Evolutionary conservation across 768 basidiomycete species (phyloP).

Genomic region (Rhodosporidiobolus sp.): DNA sequence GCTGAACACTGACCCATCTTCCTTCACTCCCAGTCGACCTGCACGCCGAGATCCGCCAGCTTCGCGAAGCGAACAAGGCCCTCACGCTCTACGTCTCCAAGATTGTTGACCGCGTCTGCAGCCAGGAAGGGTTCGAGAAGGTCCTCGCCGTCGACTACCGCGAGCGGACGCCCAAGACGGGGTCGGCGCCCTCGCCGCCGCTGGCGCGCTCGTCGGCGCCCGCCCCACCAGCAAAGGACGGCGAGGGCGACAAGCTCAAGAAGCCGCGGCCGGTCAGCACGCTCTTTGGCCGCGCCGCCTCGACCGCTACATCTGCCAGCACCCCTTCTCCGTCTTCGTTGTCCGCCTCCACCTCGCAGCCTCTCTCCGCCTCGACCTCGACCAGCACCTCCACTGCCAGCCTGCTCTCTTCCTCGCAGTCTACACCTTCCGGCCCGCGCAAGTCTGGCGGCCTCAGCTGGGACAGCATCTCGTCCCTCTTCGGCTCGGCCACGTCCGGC

Average conservation of each 20-base stretch:
- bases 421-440: constrained; percentile 9
- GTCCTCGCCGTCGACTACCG: constrained; percentile 76
- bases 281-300: constrained; percentile 38
- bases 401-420: not conserved
- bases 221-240: constrained; percentile 1
- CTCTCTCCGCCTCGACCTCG: not conserved
- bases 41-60: constrained; percentile 31
- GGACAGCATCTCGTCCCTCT: constrained; percentile 34
- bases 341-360: not conserved
- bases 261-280: constrained; percentile 19
- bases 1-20: no score
- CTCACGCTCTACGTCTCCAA: constrained; percentile 92
- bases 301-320: no score
- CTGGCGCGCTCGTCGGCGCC: not conserved
- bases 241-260: not conserved
- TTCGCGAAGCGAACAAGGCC: constrained; percentile 53
- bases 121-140: constrained; percentile 94
- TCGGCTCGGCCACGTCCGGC: constrained; percentile 67
- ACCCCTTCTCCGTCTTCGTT: constrained; percentile 23
- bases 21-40: constrained; percentile 14
- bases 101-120: constrained; percentile 95
- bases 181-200: not conserved
- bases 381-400: constrained; percentile 3
- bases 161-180: constrained; percentile 23
- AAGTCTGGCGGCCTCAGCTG: constrained; percentile 14